These are phyloP conservation scores for Fusarium miscanthi DNA, from an alignment of 2,329 filamentous ascomycete genomes.

Conservation along the genomic window DNA sequence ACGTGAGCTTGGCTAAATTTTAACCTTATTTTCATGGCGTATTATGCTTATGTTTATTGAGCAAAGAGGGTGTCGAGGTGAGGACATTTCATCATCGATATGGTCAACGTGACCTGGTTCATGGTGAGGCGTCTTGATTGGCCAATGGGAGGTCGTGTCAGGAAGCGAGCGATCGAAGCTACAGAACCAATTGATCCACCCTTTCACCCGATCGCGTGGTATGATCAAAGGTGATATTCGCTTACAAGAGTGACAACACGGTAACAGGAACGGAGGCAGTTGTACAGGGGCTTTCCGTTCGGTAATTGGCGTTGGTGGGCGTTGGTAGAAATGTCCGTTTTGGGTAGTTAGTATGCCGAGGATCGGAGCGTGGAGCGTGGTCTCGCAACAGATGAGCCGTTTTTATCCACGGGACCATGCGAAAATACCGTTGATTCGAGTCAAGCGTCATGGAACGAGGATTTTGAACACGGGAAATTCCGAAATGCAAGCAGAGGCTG, in stretches of 20 bases:
- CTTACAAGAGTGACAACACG: not conserved
- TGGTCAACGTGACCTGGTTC: not conserved
- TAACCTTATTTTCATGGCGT: not conserved
- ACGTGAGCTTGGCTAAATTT: not conserved
- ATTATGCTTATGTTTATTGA: not conserved
- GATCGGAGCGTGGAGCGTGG: not conserved
- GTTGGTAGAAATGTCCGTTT: not conserved
- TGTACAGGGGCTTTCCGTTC: not conserved
- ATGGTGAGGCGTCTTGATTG: not conserved
- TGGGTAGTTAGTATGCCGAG: not conserved
- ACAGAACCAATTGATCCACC: not conserved
- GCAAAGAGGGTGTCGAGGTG: not conserved
- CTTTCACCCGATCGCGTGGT: not conserved
- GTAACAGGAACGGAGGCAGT: not conserved
- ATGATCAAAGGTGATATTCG: not conserved
- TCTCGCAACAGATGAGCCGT: accelerated
- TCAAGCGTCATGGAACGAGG: too few relatives aligned
- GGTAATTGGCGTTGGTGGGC: not conserved
- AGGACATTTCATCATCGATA: not conserved
- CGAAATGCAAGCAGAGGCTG: not conserved
- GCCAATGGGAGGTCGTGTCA: not conserved
- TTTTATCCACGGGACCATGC: not conserved
- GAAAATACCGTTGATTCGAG: not conserved
- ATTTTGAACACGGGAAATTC: too few relatives aligned
- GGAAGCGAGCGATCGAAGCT: not conserved